A percentile compares a stretch with the other conserved stretches of the same genome.
phyloP scores from a whole-genome alignment of 805 yeast species.

The Lipomyces chichibuensis region DNA sequence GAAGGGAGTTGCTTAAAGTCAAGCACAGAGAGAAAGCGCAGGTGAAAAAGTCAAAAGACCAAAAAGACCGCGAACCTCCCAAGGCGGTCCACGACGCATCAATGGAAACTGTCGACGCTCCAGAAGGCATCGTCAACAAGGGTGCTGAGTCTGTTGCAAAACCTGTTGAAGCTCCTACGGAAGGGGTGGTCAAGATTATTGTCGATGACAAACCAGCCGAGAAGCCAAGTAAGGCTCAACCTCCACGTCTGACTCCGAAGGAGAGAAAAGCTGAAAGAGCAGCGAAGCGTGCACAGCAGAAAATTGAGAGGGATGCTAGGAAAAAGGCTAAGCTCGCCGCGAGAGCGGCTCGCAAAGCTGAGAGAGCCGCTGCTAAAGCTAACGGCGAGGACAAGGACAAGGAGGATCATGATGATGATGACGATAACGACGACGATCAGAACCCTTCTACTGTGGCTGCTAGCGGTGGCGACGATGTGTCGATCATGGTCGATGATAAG shows the following conservation, averaged over 20 bases:
- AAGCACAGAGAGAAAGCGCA: background rate
- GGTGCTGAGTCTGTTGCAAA: background rate
- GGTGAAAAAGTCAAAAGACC: background rate
- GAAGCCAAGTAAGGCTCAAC: background rate
- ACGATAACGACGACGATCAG: background rate
- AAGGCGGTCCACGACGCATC: background rate
- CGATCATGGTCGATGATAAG: background rate
- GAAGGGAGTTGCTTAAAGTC: background rate
- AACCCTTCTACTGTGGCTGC: background rate
- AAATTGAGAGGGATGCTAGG: background rate
- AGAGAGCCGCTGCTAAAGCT: background rate
- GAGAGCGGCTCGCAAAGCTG: background rate
- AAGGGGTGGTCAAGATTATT: background rate
- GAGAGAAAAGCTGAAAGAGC: background rate
- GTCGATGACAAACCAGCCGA: background rate
- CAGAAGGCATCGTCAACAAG: background rate
- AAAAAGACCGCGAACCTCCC: background rate
- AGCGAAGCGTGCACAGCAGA: background rate
- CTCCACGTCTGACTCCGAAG: background rate
- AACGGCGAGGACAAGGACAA: background rate
- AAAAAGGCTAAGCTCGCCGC: background rate
- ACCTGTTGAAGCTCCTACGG: background rate
- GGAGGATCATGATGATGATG: background rate
- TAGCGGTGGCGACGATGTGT: background rate
- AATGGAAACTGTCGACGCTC: background rate